Evolutionary conservation across 139 green algal species (phyloP).

Genomic region (Coelastrella sp.): DNA sequence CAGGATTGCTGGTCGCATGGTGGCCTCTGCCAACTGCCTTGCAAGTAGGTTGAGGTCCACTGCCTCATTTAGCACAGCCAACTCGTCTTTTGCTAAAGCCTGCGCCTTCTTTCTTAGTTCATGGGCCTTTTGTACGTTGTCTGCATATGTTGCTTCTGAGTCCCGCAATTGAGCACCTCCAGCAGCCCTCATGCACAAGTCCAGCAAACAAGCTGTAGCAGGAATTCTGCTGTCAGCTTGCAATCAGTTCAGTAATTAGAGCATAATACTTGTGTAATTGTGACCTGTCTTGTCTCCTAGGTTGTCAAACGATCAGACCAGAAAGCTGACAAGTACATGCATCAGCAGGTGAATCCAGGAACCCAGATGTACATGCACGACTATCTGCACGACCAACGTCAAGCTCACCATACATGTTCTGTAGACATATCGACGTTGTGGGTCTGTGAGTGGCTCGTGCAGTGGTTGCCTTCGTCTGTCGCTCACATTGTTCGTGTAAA

Average conservation of each 20-base stretch:
- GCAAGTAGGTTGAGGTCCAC: slow-evolving; percentile 22
- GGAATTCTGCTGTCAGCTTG: too few relatives aligned
- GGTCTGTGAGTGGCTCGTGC: too few relatives aligned
- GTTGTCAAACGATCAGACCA: not conserved
- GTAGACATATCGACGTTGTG: too few relatives aligned
- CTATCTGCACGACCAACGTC: too few relatives aligned
- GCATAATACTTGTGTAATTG: too few relatives aligned
- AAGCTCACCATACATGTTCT: too few relatives aligned
- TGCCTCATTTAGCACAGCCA: slow-evolving; percentile 16
- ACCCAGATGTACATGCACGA: not conserved
- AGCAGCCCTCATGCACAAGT: not conserved
- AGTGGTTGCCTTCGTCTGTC: too few relatives aligned
- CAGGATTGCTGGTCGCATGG: not conserved
- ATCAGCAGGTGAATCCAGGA: too few relatives aligned
- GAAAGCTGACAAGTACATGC: not conserved
- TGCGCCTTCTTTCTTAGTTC: slow-evolving; percentile 25
- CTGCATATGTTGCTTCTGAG: not conserved
- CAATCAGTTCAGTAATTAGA: too few relatives aligned
- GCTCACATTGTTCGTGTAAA: too few relatives aligned
- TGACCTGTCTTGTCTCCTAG: too few relatives aligned
- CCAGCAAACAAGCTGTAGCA: too few relatives aligned
- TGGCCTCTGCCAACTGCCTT: slow-evolving; percentile 26
- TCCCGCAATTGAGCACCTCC: not conserved
- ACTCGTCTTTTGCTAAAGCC: slow-evolving; percentile 2
- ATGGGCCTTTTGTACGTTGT: not conserved